Conservation (phyloP, 1,139 yeast species). For the Taphrina sp. region DNA sequence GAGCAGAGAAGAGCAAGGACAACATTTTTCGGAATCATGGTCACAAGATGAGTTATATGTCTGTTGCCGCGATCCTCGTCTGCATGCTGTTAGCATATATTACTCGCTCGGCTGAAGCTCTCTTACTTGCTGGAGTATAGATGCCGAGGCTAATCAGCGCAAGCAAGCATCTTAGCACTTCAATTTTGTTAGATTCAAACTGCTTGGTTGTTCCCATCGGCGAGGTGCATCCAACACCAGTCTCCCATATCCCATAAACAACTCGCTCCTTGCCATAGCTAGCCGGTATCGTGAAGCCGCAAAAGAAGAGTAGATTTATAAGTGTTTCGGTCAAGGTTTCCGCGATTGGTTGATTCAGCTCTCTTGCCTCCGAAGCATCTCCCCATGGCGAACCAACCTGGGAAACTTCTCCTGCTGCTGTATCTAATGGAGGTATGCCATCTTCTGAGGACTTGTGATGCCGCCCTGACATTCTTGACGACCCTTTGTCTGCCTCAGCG, state of each 20-base stretch:
- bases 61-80: slow-evolving; percentile 23
- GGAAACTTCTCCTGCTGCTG: background rate
- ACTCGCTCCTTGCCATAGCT: slow-evolving; percentile 36
- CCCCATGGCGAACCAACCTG: background rate
- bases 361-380: background rate
- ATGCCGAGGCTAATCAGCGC: slow-evolving; percentile 64
- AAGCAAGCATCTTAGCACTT: slow-evolving; percentile 61
- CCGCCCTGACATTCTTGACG: no score
- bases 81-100: background rate
- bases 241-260: slow-evolving; percentile 51
- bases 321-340: slow-evolving; percentile 51
- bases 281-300: slow-evolving; percentile 58
- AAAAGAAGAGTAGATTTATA: slow-evolving; percentile 57
- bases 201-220: slow-evolving; percentile 50
- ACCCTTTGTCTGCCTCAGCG: slow-evolving; percentile 30
- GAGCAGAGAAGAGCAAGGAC: slow-evolving; percentile 63
- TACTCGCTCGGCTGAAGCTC: slow-evolving; percentile 42
- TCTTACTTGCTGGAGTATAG: slow-evolving; percentile 52
- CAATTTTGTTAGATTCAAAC: slow-evolving; percentile 65
- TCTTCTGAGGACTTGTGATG: slow-evolving; percentile 6
- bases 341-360: slow-evolving; percentile 50
- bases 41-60: slow-evolving; percentile 24
- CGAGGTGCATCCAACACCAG: slow-evolving; percentile 63
- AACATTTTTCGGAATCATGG: slow-evolving; percentile 44
- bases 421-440: slow-evolving; percentile 6